These are phyloP conservation scores for Chalara sp. DNA, from an alignment of 2,329 filamentous ascomycete genomes.

Conservation along the genomic window DNA sequence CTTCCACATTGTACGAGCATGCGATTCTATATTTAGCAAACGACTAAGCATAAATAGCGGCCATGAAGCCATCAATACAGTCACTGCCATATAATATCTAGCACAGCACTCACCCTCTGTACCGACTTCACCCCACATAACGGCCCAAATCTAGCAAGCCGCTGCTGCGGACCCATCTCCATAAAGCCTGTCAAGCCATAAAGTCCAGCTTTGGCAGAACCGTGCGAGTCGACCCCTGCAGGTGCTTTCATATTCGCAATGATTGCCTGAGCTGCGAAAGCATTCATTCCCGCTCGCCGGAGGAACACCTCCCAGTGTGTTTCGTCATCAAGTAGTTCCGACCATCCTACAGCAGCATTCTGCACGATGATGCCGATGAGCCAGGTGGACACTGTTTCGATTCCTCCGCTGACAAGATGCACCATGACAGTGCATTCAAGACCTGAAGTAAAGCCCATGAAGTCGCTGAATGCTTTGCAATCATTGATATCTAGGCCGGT, in stretches of 20 bases:
- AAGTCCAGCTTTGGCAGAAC: constrained; percentile 14
- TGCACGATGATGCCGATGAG: constrained; percentile 44
- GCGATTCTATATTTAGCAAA: too few relatives aligned
- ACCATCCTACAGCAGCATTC: constrained; percentile 3
- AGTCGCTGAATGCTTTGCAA: constrained; percentile 19
- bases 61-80: not conserved
- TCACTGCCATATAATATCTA: constrained; percentile 38
- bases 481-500: constrained; percentile 17
- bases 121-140: constrained; percentile 48
- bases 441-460: constrained; percentile 25
- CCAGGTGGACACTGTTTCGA: constrained; percentile 47
- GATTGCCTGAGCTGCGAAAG: constrained; percentile 63
- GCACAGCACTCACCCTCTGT: constrained; percentile 38
- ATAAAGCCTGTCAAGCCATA: constrained; percentile 49
- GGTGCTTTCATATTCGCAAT: constrained; percentile 39
- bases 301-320: constrained; percentile 64
- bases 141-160: constrained; percentile 41
- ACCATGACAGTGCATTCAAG: constrained; percentile 34
- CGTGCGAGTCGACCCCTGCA: constrained; percentile 11
- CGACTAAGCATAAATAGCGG: too few relatives aligned
- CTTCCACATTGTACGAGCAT: not conserved
- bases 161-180: constrained; percentile 44
- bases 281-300: constrained; percentile 59
- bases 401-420: constrained; percentile 43
- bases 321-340: constrained; percentile 45